Percentiles rank a stretch among this genome's conserved stretches.
These are phyloP conservation scores for Yamadazyma songkhlaensis DNA, from an alignment of 1,139 yeast species.

Conservation along the genomic window DNA sequence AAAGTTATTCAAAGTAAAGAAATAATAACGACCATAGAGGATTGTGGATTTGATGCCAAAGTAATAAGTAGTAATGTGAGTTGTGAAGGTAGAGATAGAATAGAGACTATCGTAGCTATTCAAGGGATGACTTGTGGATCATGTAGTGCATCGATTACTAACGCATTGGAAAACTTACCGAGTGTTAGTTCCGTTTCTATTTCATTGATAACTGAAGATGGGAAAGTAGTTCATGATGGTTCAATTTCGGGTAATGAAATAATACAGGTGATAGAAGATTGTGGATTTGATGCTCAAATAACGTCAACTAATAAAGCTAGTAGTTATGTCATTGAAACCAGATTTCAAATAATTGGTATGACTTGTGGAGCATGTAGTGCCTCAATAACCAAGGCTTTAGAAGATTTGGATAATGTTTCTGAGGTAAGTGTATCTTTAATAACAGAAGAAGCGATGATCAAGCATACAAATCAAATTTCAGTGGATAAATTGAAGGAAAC, in stretches of 20 bases:
- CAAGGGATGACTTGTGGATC: slow-evolving; percentile 43
- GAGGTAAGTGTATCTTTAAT: slow-evolving; percentile 63
- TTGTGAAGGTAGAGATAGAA: too few relatives aligned
- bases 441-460: slow-evolving; percentile 68
- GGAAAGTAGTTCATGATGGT: slow-evolving; percentile 22
- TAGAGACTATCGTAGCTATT: slow-evolving; percentile 7
- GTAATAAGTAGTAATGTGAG: slow-evolving; percentile 7
- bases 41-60: slow-evolving; percentile 39
- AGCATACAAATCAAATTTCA: slow-evolving; percentile 35
- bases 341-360: slow-evolving; percentile 60
- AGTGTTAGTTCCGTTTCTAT: slow-evolving; percentile 29
- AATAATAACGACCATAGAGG: slow-evolving; percentile 28
- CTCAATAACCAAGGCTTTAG: slow-evolving; percentile 57
- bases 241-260: slow-evolving; percentile 14
- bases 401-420: slow-evolving; percentile 43
- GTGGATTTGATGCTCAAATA: slow-evolving; percentile 34
- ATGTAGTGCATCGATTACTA: slow-evolving; percentile 38
- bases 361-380: slow-evolving; percentile 83
- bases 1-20: slow-evolving; percentile 6
- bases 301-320: neutral
- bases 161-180: slow-evolving; percentile 20
- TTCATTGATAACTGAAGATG: slow-evolving; percentile 35
- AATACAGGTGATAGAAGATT: slow-evolving; percentile 24
- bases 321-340: slow-evolving; percentile 1
- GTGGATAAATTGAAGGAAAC: slow-evolving; percentile 38